Percentiles rank a stretch among this genome's conserved stretches.
These are phyloP conservation scores for Plasmodium malariae DNA, from an alignment of 169 alveolate species.

Conservation along the genomic window DNA sequence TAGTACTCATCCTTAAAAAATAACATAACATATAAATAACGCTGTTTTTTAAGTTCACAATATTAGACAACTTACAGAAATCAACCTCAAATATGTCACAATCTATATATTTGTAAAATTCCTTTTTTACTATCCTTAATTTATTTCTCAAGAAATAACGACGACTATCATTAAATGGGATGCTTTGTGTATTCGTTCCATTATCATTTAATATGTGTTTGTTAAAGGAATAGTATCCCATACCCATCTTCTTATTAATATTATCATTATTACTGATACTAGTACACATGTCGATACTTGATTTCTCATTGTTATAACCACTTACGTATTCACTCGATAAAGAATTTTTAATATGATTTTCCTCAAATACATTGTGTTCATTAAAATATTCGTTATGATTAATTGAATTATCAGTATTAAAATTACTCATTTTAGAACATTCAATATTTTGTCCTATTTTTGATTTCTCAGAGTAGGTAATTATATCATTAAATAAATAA, in stretches of 20 bases:
- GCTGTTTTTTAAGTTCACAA: constrained; percentile 31
- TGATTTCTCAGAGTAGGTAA: not conserved
- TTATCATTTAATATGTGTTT: not conserved
- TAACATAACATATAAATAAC: constrained; percentile 38
- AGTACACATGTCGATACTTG: not conserved
- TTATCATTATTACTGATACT: not conserved
- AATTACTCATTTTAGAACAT: no score
- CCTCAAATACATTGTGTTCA: no score
- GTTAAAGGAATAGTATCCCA: not conserved
- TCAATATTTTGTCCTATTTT: not conserved
- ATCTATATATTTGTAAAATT: constrained; percentile 49
- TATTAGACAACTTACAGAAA: not conserved
- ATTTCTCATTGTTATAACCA: not conserved
- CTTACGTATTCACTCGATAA: no score
- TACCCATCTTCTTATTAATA: not conserved
- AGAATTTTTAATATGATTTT: no score
- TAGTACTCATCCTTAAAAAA: constrained; percentile 1
- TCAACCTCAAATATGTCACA: constrained; percentile 26
- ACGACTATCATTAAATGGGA: not conserved
- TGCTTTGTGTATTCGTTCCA: not conserved
- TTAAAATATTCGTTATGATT: no score
- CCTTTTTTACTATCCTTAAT: constrained; percentile 15
- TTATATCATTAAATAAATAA: not conserved
- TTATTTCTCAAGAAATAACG: not conserved
- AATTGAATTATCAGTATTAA: no score